phyloP scores from a whole-genome alignment of 495 filamentous ascomycete genomes.

The Tuber magnatum region DNA sequence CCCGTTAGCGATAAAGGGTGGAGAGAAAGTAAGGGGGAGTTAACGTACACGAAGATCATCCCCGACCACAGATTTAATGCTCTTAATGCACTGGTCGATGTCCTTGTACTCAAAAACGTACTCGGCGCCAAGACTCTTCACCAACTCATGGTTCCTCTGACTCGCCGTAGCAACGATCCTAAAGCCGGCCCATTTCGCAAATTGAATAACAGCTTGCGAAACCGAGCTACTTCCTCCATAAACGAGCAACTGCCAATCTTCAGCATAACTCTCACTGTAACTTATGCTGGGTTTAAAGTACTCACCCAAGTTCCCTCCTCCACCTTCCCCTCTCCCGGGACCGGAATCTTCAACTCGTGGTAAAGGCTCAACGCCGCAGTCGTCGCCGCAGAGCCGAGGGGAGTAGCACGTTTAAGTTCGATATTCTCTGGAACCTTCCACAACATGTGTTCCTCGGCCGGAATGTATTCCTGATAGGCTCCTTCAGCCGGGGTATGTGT shows the following conservation, averaged over 20 bases:
- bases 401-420: not conserved
- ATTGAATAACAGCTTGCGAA: not conserved
- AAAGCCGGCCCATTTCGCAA: not conserved
- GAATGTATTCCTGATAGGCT: not conserved
- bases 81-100: not conserved
- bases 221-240: not conserved
- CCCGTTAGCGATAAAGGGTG: not conserved
- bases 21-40: not conserved
- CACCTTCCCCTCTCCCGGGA: not conserved
- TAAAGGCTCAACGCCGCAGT: not conserved
- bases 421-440: not conserved
- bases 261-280: not conserved
- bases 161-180: not conserved
- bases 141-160: not conserved
- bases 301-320: conserved; percentile 3
- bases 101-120: not conserved
- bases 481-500: not conserved
- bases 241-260: not conserved
- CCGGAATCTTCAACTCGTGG: not conserved
- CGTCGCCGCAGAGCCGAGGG: not conserved
- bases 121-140: not conserved
- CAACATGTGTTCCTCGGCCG: not conserved
- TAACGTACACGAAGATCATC: not conserved
- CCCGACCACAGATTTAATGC: not conserved
- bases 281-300: not conserved